Evolutionary conservation across 352 stramenopile species (phyloP), one percentile per base, ranked within the genome.

Genomic region (Aphanomyces invadans): DNA sequence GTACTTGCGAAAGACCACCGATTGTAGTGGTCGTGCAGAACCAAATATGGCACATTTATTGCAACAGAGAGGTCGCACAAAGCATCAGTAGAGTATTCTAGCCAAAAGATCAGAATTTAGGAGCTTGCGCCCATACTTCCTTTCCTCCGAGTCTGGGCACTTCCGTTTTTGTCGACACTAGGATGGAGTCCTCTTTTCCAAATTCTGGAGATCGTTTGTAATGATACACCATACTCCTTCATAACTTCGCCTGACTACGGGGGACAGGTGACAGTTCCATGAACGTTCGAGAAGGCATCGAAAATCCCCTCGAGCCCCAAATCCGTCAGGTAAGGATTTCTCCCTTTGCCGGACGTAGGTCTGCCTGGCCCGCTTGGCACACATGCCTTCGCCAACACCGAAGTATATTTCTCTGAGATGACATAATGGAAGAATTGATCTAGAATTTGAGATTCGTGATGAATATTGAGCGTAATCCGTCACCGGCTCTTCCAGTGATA

Each of bases 161-260:
- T 55, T 15, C 54, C 54, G 2, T 62, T 55, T 48, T 17, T 1
- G 11, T 26, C 2, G 11, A 15, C 25, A 48, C 21, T 1, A n/a
- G 17, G 54, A 17, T 55, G 17, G 19, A 15, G 54, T 17, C 54
- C 54, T 17, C 54, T 15, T 17, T 62, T 62, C 54, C 54, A 62
- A 17, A 53, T 62, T 26, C 38, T 46, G 54, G 52, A 62, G 25
- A 62, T 62, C 12, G 31, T 56, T 53, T 48, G 39, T 48, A 48
- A 15, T 62, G 54, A 55, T 17, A 55, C 48, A 26, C 25, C 12
- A 1, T 55, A 55, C 19, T 21, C 48, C 11, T 55, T 21, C 11
- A 21, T 21, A 55, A 55, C 15, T 17, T 21, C 19, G 25, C 11
- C 15, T 26, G 15, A 15, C 15, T 55, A 15, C 48, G 25, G 48